phyloP scores from a whole-genome alignment of 768 basidiomycete genomes.

The Phlebiopsis gigantea region DNA sequence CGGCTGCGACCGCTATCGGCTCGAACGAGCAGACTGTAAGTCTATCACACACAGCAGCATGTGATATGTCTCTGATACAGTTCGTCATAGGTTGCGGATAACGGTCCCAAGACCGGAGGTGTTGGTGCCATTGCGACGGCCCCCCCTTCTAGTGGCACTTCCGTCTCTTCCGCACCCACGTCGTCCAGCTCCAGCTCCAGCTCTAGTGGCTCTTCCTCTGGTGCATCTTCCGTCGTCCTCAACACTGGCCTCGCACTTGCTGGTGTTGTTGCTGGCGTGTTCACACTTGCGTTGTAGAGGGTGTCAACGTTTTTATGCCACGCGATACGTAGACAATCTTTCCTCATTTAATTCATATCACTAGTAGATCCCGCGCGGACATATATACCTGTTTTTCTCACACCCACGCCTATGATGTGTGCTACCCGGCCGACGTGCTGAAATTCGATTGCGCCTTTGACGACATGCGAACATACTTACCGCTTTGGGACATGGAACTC shows the following conservation, averaged over 20 bases:
- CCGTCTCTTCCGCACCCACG: slow-evolving; percentile 15
- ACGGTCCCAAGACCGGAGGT: slow-evolving; percentile 21
- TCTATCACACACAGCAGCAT: background rate
- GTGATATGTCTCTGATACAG: background rate
- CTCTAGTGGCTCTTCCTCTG: background rate
- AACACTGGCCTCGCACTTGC: slow-evolving; percentile 2
- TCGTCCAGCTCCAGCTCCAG: slow-evolving; percentile 10
- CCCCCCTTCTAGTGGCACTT: slow-evolving; percentile 11
- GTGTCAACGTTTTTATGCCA: background rate
- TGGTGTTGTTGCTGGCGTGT: slow-evolving; percentile 6
- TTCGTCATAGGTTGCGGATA: slow-evolving; percentile 16
- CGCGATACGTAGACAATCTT: background rate
- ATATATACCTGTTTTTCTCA: background rate
- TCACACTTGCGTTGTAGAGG: slow-evolving; percentile 1
- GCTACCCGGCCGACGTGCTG: too few species aligned
- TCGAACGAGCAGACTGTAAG: slow-evolving; percentile 29
- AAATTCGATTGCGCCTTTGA: too few species aligned
- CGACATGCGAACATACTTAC: background rate
- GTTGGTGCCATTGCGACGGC: slow-evolving; percentile 18
- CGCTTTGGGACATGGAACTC: background rate
- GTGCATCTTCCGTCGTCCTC: slow-evolving; percentile 4
- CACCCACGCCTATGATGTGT: background rate
- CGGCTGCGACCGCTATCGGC: slow-evolving; percentile 34
- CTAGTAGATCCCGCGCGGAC: background rate
- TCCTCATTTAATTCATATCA: background rate